phyloP scores from a whole-genome alignment of 148 eudicot genomes.

The Silene latifolia region DNA sequence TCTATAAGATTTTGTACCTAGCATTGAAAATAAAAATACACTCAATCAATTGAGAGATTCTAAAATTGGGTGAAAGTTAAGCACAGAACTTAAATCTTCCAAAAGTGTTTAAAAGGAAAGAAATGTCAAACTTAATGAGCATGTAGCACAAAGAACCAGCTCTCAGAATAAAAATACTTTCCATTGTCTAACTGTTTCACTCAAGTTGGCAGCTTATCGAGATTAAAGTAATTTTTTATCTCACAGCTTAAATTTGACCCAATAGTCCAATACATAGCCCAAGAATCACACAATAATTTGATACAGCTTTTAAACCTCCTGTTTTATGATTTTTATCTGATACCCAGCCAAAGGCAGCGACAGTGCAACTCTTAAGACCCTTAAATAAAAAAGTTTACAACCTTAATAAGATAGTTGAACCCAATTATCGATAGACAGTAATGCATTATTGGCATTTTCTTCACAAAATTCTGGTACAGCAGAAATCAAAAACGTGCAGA shows the following conservation, averaged over 20 bases:
- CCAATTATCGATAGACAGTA: no score
- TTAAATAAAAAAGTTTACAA: not conserved
- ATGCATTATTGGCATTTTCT: no score
- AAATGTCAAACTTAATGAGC: not conserved
- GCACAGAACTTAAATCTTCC: not conserved
- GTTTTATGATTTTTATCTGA: not conserved
- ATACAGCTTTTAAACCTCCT: not conserved
- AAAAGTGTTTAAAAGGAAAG: not conserved
- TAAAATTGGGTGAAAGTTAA: not conserved
- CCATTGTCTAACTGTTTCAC: not conserved
- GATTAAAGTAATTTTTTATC: not conserved
- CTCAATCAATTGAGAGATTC: not conserved
- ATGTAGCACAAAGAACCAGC: not conserved
- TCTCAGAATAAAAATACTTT: not conserved
- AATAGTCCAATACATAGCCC: not conserved
- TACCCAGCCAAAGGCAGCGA: not conserved
- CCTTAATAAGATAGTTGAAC: not conserved
- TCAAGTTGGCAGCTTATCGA: not conserved
- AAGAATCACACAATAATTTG: not conserved
- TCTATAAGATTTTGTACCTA: slow-evolving; percentile 97
- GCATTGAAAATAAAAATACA: slow-evolving; percentile 2
- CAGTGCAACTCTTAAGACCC: not conserved
- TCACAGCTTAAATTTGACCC: not conserved
- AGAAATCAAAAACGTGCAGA: no score
- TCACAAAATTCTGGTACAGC: no score